A percentile compares a stretch with the other conserved stretches of the same genome.
phyloP scores from a whole-genome alignment of 371 early-diverging fungal genomes.

The Apophysomyces variabilis region DNA sequence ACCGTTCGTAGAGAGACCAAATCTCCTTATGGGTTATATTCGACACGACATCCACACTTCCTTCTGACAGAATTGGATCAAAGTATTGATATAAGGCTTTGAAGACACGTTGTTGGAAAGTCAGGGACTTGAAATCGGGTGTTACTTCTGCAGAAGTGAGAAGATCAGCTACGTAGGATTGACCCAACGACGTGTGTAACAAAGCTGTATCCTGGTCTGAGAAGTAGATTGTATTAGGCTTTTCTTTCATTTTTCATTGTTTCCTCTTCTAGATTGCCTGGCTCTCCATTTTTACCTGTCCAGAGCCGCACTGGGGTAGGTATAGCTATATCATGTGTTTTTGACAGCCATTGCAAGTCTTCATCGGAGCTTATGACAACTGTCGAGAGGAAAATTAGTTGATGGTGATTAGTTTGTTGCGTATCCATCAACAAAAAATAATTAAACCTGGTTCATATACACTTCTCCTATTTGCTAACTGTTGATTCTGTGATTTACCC shows the following conservation, averaged over 20 bases:
- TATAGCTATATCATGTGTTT: conserved; percentile 31
- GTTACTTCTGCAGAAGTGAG: conserved; percentile 24
- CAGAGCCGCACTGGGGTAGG: conserved; percentile 27
- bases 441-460: conserved; percentile 12
- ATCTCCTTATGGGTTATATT: conserved; percentile 20
- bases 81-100: conserved; percentile 44
- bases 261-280: too few relatives aligned
- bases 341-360: conserved; percentile 16
- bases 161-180: conserved; percentile 17
- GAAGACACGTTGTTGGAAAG: conserved; percentile 38
- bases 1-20: conserved; percentile 24
- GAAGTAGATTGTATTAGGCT: not conserved
- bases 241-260: too few relatives aligned
- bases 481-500: not conserved
- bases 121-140: conserved; percentile 36
- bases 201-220: conserved; percentile 21
- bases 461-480: not conserved
- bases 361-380: not conserved
- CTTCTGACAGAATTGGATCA: conserved; percentile 33
- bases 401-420: not conserved
- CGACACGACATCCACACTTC: conserved; percentile 19
- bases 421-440: not conserved
- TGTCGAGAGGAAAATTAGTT: not conserved
- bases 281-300: conserved; percentile 21
- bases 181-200: conserved; percentile 19